These are phyloP conservation scores for Barbarea vulgaris DNA, from an alignment of 345 rosid species.

Conservation along the genomic window DNA sequence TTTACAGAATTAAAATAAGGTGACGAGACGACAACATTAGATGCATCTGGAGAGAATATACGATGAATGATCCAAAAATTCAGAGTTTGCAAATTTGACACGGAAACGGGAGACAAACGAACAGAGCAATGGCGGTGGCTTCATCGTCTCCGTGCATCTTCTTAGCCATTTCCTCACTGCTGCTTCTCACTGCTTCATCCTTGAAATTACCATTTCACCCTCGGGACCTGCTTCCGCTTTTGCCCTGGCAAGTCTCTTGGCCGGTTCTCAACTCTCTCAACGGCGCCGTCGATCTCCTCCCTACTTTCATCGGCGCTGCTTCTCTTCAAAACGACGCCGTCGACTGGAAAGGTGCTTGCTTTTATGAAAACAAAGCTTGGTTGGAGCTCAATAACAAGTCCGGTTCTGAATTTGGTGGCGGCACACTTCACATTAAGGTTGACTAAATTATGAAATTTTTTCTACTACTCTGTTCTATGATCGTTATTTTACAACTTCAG, in stretches of 20 bases:
- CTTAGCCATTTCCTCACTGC: neutral
- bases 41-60: conserved; percentile 7
- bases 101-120: conserved; percentile 14
- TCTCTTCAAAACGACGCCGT: conserved; percentile 49
- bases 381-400: conserved; percentile 86
- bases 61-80: neutral
- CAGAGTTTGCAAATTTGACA: conserved; percentile 11
- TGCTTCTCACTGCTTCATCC: conserved; percentile 20
- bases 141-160: conserved; percentile 20
- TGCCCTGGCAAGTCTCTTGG: conserved; percentile 81
- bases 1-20: neutral
- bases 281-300: conserved; percentile 72
- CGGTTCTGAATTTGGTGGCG: conserved; percentile 83
- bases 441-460: neutral
- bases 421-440: conserved; percentile 93
- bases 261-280: conserved; percentile 68
- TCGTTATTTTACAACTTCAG: neutral
- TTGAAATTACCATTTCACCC: conserved; percentile 66
- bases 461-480: neutral
- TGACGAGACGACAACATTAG: neutral
- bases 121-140: conserved; percentile 18
- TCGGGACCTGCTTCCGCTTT: conserved; percentile 66
- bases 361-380: conserved; percentile 75
- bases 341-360: conserved; percentile 94
- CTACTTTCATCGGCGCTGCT: conserved; percentile 82